Evolutionary conservation across 441 rosid species (phyloP).

Genomic region (Melastoma candidum): DNA sequence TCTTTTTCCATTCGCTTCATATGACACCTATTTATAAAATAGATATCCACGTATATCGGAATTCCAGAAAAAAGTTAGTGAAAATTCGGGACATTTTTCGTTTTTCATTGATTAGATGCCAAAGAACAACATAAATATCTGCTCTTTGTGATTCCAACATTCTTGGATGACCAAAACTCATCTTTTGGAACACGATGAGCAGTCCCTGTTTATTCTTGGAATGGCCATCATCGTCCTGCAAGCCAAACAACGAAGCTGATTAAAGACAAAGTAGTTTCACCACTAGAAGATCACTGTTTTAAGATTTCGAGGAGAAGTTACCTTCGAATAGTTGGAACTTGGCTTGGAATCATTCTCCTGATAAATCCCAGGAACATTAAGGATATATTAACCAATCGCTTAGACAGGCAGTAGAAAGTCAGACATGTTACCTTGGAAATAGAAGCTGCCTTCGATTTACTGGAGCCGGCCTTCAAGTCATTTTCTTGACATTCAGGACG

Average conservation of each 20-base stretch:
- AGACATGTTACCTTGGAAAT: too few species aligned
- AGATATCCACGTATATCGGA: too few species aligned
- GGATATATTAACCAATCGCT: background rate
- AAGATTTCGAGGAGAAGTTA: background rate
- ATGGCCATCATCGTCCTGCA: conserved; percentile 7
- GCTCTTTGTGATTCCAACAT: too few species aligned
- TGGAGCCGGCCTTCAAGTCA: background rate
- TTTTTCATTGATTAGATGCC: too few species aligned
- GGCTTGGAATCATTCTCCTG: conserved; percentile 3
- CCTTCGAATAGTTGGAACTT: conserved; percentile 2
- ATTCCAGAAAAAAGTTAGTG: conserved; percentile 10
- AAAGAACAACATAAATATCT: too few species aligned
- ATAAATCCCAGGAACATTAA: background rate
- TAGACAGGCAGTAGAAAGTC: too few species aligned
- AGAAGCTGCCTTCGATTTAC: conserved; percentile 4
- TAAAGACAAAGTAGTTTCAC: background rate
- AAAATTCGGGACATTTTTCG: conserved; percentile 7
- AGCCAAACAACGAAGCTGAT: background rate
- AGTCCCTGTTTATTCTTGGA: conserved; percentile 12
- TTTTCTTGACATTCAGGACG: too few species aligned
- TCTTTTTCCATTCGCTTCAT: too few species aligned
- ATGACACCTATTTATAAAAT: too few species aligned
- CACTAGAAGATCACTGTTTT: background rate
- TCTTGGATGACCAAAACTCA: background rate
- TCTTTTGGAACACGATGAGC: conserved; percentile 8